Evolutionary conservation across 192 early-diverging fungal species (phyloP).

Genomic region (Lunasporangiospora selenospora): DNA sequence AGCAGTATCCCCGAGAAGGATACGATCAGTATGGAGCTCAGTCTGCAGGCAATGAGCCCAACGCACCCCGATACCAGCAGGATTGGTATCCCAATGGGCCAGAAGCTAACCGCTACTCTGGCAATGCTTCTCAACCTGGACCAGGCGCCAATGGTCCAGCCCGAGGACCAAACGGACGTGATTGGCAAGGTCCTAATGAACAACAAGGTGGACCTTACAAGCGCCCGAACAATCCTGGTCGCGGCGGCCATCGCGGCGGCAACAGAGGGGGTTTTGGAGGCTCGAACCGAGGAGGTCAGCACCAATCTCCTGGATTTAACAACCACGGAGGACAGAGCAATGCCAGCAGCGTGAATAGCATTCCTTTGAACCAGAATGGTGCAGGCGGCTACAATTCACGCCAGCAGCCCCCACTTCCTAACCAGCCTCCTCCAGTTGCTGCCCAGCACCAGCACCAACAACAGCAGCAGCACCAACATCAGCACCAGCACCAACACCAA

Average conservation of each 20-base stretch:
- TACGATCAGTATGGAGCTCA: slow-evolving; percentile 32
- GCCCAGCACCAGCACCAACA: slow-evolving; percentile 32
- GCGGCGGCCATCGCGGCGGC: slow-evolving; percentile 27
- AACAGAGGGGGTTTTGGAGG: slow-evolving; percentile 30
- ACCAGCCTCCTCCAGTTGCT: slow-evolving; percentile 31
- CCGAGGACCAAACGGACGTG: slow-evolving; percentile 25
- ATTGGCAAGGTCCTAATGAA: slow-evolving; percentile 15
- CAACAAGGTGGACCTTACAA: slow-evolving; percentile 29
- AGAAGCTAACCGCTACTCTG: too few relatives aligned
- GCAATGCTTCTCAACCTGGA: neutral
- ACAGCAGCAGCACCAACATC: slow-evolving; percentile 27
- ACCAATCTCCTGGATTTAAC: slow-evolving; percentile 22
- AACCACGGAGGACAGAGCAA: neutral
- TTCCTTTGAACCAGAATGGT: slow-evolving; percentile 32
- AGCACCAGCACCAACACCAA: slow-evolving; percentile 19
- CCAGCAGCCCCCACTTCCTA: slow-evolving; percentile 31
- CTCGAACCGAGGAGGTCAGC: slow-evolving; percentile 19
- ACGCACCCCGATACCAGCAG: slow-evolving; percentile 25
- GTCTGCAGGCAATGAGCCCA: slow-evolving; percentile 1
- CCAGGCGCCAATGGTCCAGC: slow-evolving; percentile 4
- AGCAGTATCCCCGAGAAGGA: too few relatives aligned
- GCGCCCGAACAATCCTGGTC: slow-evolving; percentile 18
- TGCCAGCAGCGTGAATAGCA: slow-evolving; percentile 29
- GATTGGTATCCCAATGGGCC: slow-evolving; percentile 32
- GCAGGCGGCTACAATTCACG: slow-evolving; percentile 13